These are phyloP conservation scores for Achlya hypogyna DNA, from an alignment of 352 stramenopile species.

Conservation along the genomic window DNA sequence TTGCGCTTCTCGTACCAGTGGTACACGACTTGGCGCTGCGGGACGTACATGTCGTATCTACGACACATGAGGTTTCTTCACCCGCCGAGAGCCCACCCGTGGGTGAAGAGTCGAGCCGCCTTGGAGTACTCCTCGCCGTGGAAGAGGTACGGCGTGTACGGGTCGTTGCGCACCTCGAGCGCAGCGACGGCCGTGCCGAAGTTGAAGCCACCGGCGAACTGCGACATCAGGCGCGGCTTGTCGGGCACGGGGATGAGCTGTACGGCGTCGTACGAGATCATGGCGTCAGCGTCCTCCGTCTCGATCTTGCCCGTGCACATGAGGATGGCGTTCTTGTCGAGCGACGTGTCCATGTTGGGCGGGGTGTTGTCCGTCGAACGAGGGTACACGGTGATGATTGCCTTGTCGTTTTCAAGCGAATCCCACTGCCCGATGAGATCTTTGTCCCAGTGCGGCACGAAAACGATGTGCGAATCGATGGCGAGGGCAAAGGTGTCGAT, in stretches of 20 bases:
- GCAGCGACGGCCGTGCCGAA: slow-evolving; percentile 58
- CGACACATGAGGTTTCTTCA: too few relatives aligned
- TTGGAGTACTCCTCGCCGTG: slow-evolving; percentile 78
- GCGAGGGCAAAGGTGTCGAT: slow-evolving; percentile 16
- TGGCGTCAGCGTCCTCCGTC: slow-evolving; percentile 11
- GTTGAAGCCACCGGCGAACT: slow-evolving; percentile 73
- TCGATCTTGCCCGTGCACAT: slow-evolving; percentile 18
- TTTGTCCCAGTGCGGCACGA: slow-evolving; percentile 17
- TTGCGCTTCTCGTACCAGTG: slow-evolving; percentile 19
- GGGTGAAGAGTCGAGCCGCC: slow-evolving; percentile 63
- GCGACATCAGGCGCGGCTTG: slow-evolving; percentile 47
- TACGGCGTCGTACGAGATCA: slow-evolving; percentile 14
- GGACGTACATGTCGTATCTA: slow-evolving; percentile 21
- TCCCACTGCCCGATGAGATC: slow-evolving; percentile 19
- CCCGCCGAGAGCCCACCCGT: too few relatives aligned
- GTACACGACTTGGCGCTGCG: slow-evolving; percentile 12
- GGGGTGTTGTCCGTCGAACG: slow-evolving; percentile 2
- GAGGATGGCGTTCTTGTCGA: not conserved
- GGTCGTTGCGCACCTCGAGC: slow-evolving; percentile 69
- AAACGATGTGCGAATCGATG: slow-evolving; percentile 18
- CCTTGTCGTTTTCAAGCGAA: slow-evolving; percentile 14
- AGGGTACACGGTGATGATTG: slow-evolving; percentile 16
- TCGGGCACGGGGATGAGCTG: not conserved
- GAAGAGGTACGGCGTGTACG: slow-evolving; percentile 70
- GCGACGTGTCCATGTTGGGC: not conserved